These are phyloP conservation scores for Moesziomyces globuligerus DNA, from an alignment of 1,284 basidiomycete species.

Conservation along the genomic window DNA sequence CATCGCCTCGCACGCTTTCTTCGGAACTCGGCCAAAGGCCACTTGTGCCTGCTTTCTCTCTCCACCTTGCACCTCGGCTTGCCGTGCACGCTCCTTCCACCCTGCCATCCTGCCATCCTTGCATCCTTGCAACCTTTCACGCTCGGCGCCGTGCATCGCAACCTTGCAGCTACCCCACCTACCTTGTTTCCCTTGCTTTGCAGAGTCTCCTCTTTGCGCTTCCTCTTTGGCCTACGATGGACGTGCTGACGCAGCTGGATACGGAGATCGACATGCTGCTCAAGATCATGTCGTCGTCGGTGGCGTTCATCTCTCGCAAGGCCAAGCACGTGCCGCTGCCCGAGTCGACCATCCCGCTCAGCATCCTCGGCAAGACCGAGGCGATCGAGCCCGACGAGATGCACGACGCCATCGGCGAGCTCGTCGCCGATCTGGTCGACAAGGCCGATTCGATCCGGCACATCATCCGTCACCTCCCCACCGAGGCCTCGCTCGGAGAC, in stretches of 20 bases:
- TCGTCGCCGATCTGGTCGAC: conserved; percentile 45
- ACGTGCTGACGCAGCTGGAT: conserved; percentile 52
- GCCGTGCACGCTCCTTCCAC: too few species aligned
- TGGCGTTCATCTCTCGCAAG: conserved; percentile 56
- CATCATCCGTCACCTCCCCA: conserved; percentile 41
- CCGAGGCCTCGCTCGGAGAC: conserved; percentile 2
- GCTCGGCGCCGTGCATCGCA: too few species aligned
- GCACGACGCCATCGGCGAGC: conserved; percentile 34
- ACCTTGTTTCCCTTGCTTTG: too few species aligned
- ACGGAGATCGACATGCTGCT: conserved; percentile 48
- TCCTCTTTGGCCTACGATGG: conserved; percentile 26
- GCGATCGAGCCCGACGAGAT: conserved; percentile 29
- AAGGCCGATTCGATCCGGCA: conserved; percentile 43
- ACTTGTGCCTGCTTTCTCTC: too few species aligned
- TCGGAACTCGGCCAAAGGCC: too few species aligned
- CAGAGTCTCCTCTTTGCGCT: too few species aligned
- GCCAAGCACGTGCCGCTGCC: conserved; percentile 38
- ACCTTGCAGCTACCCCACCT: too few species aligned
- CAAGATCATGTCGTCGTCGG: conserved; percentile 56
- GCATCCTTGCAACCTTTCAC: too few species aligned
- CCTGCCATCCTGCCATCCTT: too few species aligned
- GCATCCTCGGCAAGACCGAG: conserved; percentile 50
- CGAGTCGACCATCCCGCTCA: conserved; percentile 40
- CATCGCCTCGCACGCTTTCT: too few species aligned
- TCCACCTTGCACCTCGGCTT: too few species aligned